phyloP scores from a whole-genome alignment of 2,329 filamentous ascomycete genomes.

The Neocatenulostroma microsporum region DNA sequence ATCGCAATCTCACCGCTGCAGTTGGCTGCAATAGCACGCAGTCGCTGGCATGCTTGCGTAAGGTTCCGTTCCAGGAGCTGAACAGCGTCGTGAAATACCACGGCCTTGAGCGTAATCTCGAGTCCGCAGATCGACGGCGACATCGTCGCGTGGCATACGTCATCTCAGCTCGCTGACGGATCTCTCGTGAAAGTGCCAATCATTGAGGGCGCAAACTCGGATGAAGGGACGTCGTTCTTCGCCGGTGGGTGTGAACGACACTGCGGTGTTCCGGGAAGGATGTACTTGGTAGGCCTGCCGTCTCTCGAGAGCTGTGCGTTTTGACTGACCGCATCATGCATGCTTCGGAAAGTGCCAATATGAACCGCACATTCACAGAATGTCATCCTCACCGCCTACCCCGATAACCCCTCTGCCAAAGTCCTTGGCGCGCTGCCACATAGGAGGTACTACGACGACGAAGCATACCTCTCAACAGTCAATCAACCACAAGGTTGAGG shows the following conservation, averaged over 20 bases:
- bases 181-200: slow-evolving; percentile 58
- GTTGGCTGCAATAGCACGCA: too few relatives aligned
- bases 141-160: slow-evolving; percentile 47
- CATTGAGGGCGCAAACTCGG: slow-evolving; percentile 56
- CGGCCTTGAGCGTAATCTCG: slow-evolving; percentile 26
- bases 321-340: too few relatives aligned
- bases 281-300: too few relatives aligned
- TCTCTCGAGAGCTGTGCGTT: too few relatives aligned
- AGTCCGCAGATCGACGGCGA: slow-evolving; percentile 49
- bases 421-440: slow-evolving; percentile 38
- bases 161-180: slow-evolving; percentile 48
- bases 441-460: too few relatives aligned
- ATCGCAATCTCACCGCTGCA: too few relatives aligned
- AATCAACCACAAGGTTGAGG: too few relatives aligned
- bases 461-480: too few relatives aligned
- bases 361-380: too few relatives aligned
- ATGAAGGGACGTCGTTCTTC: slow-evolving; percentile 56
- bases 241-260: slow-evolving; percentile 48
- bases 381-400: slow-evolving; percentile 31
- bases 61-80: slow-evolving; percentile 24
- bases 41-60: slow-evolving; percentile 61
- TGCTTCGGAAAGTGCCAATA: too few relatives aligned
- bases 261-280: slow-evolving; percentile 48
- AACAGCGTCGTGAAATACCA: slow-evolving; percentile 24
- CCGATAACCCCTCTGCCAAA: slow-evolving; percentile 13